Base-by-base conservation (phyloP, 345 rosid species). In the Boechera stricta region DNA sequence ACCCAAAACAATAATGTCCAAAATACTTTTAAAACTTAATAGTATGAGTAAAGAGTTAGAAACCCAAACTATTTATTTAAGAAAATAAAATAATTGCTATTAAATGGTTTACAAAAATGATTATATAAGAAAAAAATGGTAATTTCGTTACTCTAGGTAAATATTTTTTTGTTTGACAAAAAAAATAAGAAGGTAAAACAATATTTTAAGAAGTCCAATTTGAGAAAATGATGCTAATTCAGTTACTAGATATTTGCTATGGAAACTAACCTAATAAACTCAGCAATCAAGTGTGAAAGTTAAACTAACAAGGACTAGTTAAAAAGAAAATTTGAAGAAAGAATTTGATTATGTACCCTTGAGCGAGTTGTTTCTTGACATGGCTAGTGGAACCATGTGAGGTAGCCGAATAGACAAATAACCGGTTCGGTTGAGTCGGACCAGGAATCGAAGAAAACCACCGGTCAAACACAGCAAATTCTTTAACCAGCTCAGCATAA, bases 391-490 rank as follows among this genome's bases (percentile, higher is more conserved):
- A 85, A 73, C 98, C 98, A 79, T 92, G 98, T 18, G 98, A 94
- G 24, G 97, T 92, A 35, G 97, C 97, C 3, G 98, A 94, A 68
- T 94, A 94, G 8, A 88, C 92, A 36, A 90, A 92, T 10, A 94
- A 79, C 75, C 98, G 86, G 70, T 94, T 94, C 47, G 98, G 98
- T 75, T 94, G 98, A 13, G 97, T 94, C 16, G 98, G 98, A 52
- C 98, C 98, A 7, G 98, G 97, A 47, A 94, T 92, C 4, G 98
- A 90, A 69, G 93, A 89, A 76, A 94, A 94, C 98, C 98, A 94
- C 18, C 95, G 82, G 77, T 94, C 97, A 48, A 89, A 94, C 28
- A 89, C 91, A 6, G 97, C 97, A 52, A 89, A 94, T 66, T 94
- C 92, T 13, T 74, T 73, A 2, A 94, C 88, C 1, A 94, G 74